These are phyloP conservation scores for Clitocybe nebularis DNA, from an alignment of 1,284 basidiomycete genomes.

Conservation along the genomic window DNA sequence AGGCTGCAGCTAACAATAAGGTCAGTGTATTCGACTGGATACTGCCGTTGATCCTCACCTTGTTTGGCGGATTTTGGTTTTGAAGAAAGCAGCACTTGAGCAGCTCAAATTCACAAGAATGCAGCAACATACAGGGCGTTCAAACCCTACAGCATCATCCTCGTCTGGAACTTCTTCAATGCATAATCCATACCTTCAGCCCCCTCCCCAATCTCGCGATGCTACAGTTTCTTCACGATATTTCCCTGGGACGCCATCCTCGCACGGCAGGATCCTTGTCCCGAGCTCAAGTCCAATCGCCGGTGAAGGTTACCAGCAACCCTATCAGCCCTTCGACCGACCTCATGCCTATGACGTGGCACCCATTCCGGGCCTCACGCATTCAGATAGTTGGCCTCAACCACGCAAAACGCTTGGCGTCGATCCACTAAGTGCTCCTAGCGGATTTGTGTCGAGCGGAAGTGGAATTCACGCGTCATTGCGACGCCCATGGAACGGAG, in stretches of 20 bases:
- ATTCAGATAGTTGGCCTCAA: constrained; percentile 33
- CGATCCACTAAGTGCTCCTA: constrained; percentile 60
- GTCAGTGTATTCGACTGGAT: constrained; percentile 23
- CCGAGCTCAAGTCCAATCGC: constrained; percentile 67
- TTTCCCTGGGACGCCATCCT: constrained; percentile 32
- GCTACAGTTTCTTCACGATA: constrained; percentile 37
- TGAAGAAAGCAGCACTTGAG: constrained; percentile 55
- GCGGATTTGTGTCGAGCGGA: constrained; percentile 48
- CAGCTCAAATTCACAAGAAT: constrained; percentile 59
- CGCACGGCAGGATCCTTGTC: constrained; percentile 57
- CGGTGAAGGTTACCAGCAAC: constrained; percentile 32
- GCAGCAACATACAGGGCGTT: constrained; percentile 34
- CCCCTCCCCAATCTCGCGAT: constrained; percentile 43
- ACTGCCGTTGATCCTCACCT: constrained; percentile 18
- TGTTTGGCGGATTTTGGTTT: constrained; percentile 16
- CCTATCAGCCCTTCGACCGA: constrained; percentile 34
- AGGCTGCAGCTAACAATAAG: constrained; percentile 33
- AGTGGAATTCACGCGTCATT: constrained; percentile 43
- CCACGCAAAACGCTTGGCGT: constrained; percentile 28
- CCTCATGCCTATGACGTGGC: constrained; percentile 38
- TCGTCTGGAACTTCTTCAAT: constrained; percentile 24
- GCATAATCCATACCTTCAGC: constrained; percentile 26
- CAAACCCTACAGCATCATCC: constrained; percentile 28
- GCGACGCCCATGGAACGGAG: constrained; percentile 34
- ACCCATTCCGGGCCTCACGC: constrained; percentile 33